Percentiles rank a stretch among this genome's conserved stretches.
phyloP scores from a whole-genome alignment of 305 asterid genomes.

The Rubia balearica region DNA sequence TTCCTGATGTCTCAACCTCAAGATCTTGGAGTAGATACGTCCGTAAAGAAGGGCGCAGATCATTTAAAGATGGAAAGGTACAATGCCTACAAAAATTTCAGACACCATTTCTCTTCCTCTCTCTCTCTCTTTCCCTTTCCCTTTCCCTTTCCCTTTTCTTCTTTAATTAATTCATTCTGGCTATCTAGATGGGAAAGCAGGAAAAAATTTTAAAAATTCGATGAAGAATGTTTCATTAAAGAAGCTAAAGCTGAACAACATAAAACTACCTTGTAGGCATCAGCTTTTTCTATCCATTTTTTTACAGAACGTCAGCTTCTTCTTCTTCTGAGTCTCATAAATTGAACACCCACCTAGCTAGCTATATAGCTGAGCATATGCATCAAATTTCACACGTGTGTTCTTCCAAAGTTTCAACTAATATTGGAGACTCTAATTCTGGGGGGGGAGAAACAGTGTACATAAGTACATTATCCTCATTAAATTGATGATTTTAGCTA shows the following conservation, averaged over 20 bases:
- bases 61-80: conserved; percentile 28
- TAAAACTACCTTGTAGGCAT: conserved; percentile 1
- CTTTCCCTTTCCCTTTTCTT: neutral
- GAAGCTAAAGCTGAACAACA: conserved; percentile 13
- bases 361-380: neutral
- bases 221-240: conserved; percentile 28
- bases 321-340: conserved; percentile 4
- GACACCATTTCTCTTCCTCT: neutral
- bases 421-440: neutral
- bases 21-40: conserved; percentile 26
- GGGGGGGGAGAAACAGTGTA: neutral
- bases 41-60: conserved; percentile 21
- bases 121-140: neutral
- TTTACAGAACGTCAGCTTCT: conserved; percentile 4
- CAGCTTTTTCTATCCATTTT: conserved; percentile 11
- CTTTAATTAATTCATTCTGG: neutral
- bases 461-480: conserved; percentile 1
- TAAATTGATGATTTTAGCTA: neutral
- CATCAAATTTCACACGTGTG: conserved; percentile 13
- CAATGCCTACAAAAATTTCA: conserved; percentile 22
- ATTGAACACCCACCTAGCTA: neutral
- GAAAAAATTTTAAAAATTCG: neutral
- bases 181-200: neutral
- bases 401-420: neutral
- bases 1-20: conserved; percentile 16